These are phyloP conservation scores for Hypoxylon cercidicola DNA, from an alignment of 495 filamentous ascomycete species.

Conservation along the genomic window DNA sequence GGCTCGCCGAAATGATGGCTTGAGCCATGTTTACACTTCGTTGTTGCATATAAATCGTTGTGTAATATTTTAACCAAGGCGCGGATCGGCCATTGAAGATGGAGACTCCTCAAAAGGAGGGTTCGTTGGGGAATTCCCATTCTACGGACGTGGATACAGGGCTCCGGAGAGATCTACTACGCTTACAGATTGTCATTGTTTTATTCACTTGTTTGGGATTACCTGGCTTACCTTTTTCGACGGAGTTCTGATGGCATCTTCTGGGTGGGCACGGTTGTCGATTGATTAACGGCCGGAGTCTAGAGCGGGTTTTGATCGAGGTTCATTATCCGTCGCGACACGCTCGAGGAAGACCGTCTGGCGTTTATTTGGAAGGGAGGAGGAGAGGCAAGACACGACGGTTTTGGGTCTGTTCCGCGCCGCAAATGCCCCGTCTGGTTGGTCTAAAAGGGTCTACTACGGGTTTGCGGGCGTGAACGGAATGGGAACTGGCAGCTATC, in stretches of 20 bases:
- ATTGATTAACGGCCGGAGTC: conserved; percentile 44
- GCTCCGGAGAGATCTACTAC: conserved; percentile 28
- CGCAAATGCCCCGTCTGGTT: conserved; percentile 18
- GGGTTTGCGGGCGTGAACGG: conserved; percentile 3
- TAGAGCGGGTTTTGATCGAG: conserved; percentile 42
- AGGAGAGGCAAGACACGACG: conserved; percentile 3
- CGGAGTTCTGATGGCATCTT: conserved; percentile 34
- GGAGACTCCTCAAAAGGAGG: conserved; percentile 1
- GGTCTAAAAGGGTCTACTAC: conserved; percentile 6
- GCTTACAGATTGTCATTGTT: conserved; percentile 39
- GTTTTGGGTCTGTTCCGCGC: conserved; percentile 19
- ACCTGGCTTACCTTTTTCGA: conserved; percentile 18
- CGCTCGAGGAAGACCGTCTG: conserved; percentile 47
- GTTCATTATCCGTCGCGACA: conserved; percentile 39
- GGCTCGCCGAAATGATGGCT: background rate
- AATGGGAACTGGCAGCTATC: background rate
- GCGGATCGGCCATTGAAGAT: conserved; percentile 14
- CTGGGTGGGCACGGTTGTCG: conserved; percentile 8
- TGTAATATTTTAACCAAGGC: conserved; percentile 15
- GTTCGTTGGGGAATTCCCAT: background rate
- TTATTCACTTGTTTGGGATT: conserved; percentile 23
- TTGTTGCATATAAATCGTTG: conserved; percentile 18
- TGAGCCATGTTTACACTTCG: conserved; percentile 9
- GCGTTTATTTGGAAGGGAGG: conserved; percentile 34
- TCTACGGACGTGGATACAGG: conserved; percentile 12